A percentile compares a stretch with the other conserved stretches of the same genome.
These are phyloP conservation scores for Alternaria atra DNA, from an alignment of 2,329 filamentous ascomycete genomes.

Conservation along the genomic window DNA sequence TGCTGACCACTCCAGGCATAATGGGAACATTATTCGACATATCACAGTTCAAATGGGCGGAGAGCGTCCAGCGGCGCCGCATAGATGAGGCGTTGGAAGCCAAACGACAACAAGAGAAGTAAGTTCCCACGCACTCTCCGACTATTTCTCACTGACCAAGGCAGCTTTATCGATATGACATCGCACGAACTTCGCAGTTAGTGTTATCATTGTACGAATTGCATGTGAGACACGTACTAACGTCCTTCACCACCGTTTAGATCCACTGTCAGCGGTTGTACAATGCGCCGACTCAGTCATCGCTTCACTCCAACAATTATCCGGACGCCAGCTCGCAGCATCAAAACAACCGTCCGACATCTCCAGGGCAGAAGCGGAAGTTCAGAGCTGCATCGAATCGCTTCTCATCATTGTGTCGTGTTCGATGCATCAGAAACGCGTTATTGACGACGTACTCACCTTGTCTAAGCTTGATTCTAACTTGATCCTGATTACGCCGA, in stretches of 20 bases:
- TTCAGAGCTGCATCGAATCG: conserved; percentile 41
- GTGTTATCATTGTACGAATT: not conserved
- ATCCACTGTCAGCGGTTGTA: conserved; percentile 50
- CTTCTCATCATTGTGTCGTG: conserved; percentile 48
- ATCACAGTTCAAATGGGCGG: conserved; percentile 50
- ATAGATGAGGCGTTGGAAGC: conserved; percentile 49
- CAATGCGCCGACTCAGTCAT: conserved; percentile 56
- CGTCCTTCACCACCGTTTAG: not conserved
- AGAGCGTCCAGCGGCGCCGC: conserved; percentile 44
- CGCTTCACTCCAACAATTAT: conserved; percentile 36
- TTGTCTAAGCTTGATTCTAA: conserved; percentile 43
- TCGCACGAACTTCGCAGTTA: conserved; percentile 49
- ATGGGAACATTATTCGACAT: conserved; percentile 51
- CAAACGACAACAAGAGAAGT: conserved; percentile 51
- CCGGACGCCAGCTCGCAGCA: conserved; percentile 3
- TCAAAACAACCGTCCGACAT: conserved; percentile 10
- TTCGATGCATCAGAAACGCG: conserved; percentile 52
- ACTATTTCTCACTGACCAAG: conserved; percentile 11
- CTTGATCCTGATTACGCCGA: conserved; percentile 39
- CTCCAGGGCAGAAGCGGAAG: conserved; percentile 22
- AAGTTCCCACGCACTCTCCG: not conserved
- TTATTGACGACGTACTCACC: conserved; percentile 54
- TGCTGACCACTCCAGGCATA: conserved; percentile 27
- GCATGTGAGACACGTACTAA: not conserved
- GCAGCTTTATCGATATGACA: conserved; percentile 43